Evolutionary conservation across 2,329 filamentous ascomycete species (phyloP).

Genomic region (Xylariales sp.): DNA sequence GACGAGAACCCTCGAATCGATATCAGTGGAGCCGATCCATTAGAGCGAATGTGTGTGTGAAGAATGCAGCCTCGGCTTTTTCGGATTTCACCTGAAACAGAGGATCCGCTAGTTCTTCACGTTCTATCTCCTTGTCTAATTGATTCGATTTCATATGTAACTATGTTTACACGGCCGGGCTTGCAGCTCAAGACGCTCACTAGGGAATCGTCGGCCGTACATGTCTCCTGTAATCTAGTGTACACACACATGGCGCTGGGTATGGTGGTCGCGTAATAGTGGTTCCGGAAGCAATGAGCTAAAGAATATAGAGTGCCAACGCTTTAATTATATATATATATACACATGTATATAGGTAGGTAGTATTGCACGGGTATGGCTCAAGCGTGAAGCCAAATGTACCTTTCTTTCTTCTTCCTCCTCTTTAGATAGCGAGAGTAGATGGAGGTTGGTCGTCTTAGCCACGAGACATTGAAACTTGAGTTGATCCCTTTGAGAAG

Average conservation of each 20-base stretch:
- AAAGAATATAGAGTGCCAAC: slow-evolving; percentile 18
- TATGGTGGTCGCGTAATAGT: not conserved
- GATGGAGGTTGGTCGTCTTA: not conserved
- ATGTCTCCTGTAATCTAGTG: not conserved
- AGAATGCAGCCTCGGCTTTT: not conserved
- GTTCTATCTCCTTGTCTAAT: too few relatives aligned
- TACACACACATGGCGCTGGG: not conserved
- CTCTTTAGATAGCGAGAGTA: too few relatives aligned
- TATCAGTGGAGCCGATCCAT: not conserved
- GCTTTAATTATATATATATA: not conserved
- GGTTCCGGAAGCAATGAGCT: slow-evolving; percentile 26
- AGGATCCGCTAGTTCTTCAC: too few relatives aligned
- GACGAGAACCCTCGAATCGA: not conserved
- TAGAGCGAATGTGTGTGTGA: not conserved
- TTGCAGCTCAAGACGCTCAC: not conserved
- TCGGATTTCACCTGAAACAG: too few relatives aligned
- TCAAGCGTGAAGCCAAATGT: slow-evolving; percentile 14
- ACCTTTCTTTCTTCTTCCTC: too few relatives aligned
- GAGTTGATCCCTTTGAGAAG: slow-evolving; percentile 4
- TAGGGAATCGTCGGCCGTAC: not conserved
- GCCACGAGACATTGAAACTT: slow-evolving; percentile 9
- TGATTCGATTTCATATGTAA: too few relatives aligned
- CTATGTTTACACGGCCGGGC: too few relatives aligned
- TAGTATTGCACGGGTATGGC: slow-evolving; percentile 4
- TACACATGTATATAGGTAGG: not conserved